Base-by-base conservation (phyloP, 805 yeast species). In the Candida lessepsii region DNA sequence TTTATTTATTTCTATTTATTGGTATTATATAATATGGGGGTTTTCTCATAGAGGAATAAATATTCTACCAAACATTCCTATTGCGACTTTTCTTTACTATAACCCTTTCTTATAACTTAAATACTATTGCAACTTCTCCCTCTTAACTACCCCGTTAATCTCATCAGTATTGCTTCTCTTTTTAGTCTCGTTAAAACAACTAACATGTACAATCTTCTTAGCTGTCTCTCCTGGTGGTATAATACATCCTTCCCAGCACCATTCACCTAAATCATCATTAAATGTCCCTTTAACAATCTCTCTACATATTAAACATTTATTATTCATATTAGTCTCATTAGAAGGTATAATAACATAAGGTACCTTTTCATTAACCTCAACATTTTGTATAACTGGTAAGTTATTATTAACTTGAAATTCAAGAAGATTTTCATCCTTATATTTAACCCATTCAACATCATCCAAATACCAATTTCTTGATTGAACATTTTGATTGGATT, bases 381-480 rank as follows among this genome's bases (percentile, higher is more conserved):
- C 23, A n/a, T 21, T 35, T 4, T 30, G 17, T 9, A 41, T 39
- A 3, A 17, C 17, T 13, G 37, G 25, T 3, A 19, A 17, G 30
- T 34, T 34, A 17, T 24, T n/a, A 16, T 30, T 26, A 25, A 42
- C 47, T 29, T 61, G 48, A 44, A 54, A 68, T 45, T 70, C 74
- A 33, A 67, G 58, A 37, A 70, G 57, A 20, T 60, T 62, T 20
- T 80, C 89, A 54, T 88, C 96, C 44, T 76, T 79, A 65, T 85
- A 87, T 17, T 73, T 71, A 19, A 76, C 73, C 91, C 96, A 89
- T 31, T 80, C 80, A 17, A 71, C 68, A 46, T 78, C 84, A 46
- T 79, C 80, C 44, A 89, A 63, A 58, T 81, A 90, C 95, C 96
- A 90, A 50, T 81, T 75, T 52, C 97, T 69, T 29, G 86, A 81